These are phyloP conservation scores for Tetradesmus obliquus DNA, from an alignment of 139 green algal genomes.

Conservation along the genomic window DNA sequence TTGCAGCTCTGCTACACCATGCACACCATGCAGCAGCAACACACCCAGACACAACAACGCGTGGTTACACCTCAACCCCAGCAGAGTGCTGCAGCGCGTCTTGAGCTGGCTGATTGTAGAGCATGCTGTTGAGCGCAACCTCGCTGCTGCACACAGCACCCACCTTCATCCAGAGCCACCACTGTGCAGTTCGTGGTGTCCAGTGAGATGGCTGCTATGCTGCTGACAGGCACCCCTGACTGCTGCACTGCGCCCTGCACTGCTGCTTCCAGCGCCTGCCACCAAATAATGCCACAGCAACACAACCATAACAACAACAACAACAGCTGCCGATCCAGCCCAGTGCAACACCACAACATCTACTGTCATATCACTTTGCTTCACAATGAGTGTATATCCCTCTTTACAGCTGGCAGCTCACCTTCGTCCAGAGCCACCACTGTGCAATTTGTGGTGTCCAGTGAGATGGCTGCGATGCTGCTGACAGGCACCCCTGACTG, in stretches of 20 bases:
- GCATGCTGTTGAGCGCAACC: no score
- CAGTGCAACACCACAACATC: no score
- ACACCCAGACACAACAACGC: background rate
- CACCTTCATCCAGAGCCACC: constrained; percentile 70
- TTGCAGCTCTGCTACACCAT: background rate
- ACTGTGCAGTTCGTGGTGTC: constrained; percentile 92
- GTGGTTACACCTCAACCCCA: no score
- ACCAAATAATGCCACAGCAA: constrained; percentile 60
- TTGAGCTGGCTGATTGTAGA: no score
- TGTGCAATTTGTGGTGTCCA: constrained; percentile 90
- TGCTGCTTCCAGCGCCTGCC: constrained; percentile 64
- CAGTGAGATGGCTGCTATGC: constrained; percentile 68
- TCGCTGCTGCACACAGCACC: no score
- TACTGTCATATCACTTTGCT: no score
- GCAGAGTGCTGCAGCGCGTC: no score
- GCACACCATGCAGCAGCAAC: background rate
- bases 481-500: constrained; percentile 38
- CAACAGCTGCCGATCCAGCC: no score
- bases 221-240: constrained; percentile 32
- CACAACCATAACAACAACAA: no score
- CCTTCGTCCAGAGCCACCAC: constrained; percentile 76
- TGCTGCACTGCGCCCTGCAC: constrained; percentile 57
- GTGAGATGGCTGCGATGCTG: constrained; percentile 64
- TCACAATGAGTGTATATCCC: no score
- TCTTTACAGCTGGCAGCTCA: background rate